Percentiles rank a stretch among this genome's conserved stretches.
phyloP scores from a whole-genome alignment of 2,329 filamentous ascomycete genomes.

The Alternaria consortialis region DNA sequence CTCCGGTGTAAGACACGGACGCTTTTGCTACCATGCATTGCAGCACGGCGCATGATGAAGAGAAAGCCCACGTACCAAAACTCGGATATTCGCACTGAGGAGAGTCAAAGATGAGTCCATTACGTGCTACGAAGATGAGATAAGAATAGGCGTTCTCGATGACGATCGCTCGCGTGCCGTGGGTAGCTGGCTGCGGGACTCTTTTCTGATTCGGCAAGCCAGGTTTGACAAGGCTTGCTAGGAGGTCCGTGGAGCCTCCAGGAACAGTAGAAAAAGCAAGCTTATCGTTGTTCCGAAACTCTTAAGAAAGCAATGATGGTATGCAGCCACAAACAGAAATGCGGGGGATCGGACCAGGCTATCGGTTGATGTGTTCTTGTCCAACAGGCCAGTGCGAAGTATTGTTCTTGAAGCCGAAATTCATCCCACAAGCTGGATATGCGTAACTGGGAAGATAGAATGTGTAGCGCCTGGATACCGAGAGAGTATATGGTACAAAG shows the following conservation, averaged over 20 bases:
- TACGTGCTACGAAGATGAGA: conserved; percentile 38
- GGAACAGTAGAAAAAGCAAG: conserved; percentile 41
- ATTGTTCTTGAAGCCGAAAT: conserved; percentile 53
- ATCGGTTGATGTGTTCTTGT: conserved; percentile 57
- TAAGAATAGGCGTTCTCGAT: conserved; percentile 44
- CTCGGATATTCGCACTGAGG: conserved; percentile 59
- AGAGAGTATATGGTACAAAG: conserved; percentile 18
- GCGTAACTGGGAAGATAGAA: conserved; percentile 1
- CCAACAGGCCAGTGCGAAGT: conserved; percentile 56
- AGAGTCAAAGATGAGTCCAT: conserved; percentile 58
- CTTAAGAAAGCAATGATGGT: conserved; percentile 35
- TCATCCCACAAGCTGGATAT: conserved; percentile 45
- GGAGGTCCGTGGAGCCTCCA: conserved; percentile 29
- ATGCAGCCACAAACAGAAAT: conserved; percentile 25
- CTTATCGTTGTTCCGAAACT: conserved; percentile 28
- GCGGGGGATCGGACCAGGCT: conserved; percentile 31
- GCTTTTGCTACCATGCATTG: conserved; percentile 24
- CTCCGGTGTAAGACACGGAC: conserved; percentile 32
- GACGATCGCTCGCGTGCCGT: conserved; percentile 41
- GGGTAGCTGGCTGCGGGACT: conserved; percentile 40
- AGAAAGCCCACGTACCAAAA: conserved; percentile 54
- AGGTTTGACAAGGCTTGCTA: conserved; percentile 39
- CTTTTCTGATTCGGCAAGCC: conserved; percentile 30
- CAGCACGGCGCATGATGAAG: conserved; percentile 34
- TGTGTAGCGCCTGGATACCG: conserved; percentile 8